A percentile compares a stretch with the other conserved stretches of the same genome.
Evolutionary conservation across 2,329 filamentous ascomycete species (phyloP).

Genomic region (Colletotrichum salicis): DNA sequence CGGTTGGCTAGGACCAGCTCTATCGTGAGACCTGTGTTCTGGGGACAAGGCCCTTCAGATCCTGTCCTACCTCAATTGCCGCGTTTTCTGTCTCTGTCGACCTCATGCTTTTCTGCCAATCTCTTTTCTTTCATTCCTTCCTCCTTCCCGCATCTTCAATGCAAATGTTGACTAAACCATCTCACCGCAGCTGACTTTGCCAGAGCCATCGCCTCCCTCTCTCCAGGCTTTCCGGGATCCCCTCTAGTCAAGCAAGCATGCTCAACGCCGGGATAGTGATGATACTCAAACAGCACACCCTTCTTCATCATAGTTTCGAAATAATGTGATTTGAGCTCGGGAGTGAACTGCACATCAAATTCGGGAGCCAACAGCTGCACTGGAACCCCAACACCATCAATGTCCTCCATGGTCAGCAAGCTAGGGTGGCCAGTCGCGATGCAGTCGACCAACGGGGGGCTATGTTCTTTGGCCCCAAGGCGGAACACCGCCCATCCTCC

Average conservation of each 20-base stretch:
- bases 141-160: background rate
- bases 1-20: no score
- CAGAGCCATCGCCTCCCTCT: constrained; percentile 53
- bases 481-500: constrained; percentile 62
- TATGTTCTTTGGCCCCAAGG: constrained; percentile 51
- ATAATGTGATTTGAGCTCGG: constrained; percentile 54
- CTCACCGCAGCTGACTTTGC: constrained; percentile 54
- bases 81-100: no score
- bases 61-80: no score
- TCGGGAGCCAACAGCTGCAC: constrained; percentile 64
- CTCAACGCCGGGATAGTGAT: constrained; percentile 56
- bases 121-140: no score
- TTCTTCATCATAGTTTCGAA: constrained; percentile 48
- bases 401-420: constrained; percentile 54
- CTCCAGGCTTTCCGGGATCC: constrained; percentile 46
- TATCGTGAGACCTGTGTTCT: no score
- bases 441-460: constrained; percentile 55
- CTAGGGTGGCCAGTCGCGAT: constrained; percentile 58
- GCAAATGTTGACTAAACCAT: constrained; percentile 48
- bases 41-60: no score
- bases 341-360: constrained; percentile 51
- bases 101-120: no score
- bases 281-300: constrained; percentile 54
- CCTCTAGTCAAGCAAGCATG: constrained; percentile 56
- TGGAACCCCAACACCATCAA: constrained; percentile 57